Percentiles rank a stretch among this genome's conserved stretches.
These are phyloP conservation scores for Penicillium pulvis DNA, from an alignment of 495 filamentous ascomycete species.

Conservation along the genomic window DNA sequence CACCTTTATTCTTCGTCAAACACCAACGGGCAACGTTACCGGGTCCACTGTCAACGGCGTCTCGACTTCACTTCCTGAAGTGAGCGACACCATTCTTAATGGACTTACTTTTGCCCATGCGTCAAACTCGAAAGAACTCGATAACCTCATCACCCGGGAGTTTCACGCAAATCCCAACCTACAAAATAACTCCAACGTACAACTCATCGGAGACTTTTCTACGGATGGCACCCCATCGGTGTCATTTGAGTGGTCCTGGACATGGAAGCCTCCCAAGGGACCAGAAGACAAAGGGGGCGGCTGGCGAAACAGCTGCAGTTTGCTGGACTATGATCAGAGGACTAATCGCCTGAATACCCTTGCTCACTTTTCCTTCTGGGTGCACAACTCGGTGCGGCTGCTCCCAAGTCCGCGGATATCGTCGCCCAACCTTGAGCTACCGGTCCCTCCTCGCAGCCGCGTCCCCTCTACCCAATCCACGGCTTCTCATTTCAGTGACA, in stretches of 20 bases:
- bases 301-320: slow-evolving; percentile 94
- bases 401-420: slow-evolving; percentile 48
- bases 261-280: slow-evolving; percentile 87
- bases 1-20: slow-evolving; percentile 82
- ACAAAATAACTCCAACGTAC: slow-evolving; percentile 95
- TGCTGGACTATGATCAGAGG: slow-evolving; percentile 93
- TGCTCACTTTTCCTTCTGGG: slow-evolving; percentile 92
- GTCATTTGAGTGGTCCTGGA: slow-evolving; percentile 94
- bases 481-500: slow-evolving; percentile 73
- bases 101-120: slow-evolving; percentile 92
- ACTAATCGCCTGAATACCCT: slow-evolving; percentile 87
- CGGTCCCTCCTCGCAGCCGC: slow-evolving; percentile 73
- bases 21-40: slow-evolving; percentile 45
- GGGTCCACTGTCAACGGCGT: slow-evolving; percentile 53
- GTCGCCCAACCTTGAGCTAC: slow-evolving; percentile 70
- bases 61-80: slow-evolving; percentile 47
- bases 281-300: slow-evolving; percentile 84
- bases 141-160: slow-evolving; percentile 90
- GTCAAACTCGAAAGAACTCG: slow-evolving; percentile 80
- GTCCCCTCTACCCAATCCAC: slow-evolving; percentile 80
- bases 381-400: slow-evolving; percentile 63
- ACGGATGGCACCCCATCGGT: slow-evolving; percentile 81
- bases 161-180: slow-evolving; percentile 97
- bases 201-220: slow-evolving; percentile 83
- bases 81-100: slow-evolving; percentile 74